These are phyloP conservation scores for Candida vartiovaarae DNA, from an alignment of 805 yeast genomes.

Conservation along the genomic window DNA sequence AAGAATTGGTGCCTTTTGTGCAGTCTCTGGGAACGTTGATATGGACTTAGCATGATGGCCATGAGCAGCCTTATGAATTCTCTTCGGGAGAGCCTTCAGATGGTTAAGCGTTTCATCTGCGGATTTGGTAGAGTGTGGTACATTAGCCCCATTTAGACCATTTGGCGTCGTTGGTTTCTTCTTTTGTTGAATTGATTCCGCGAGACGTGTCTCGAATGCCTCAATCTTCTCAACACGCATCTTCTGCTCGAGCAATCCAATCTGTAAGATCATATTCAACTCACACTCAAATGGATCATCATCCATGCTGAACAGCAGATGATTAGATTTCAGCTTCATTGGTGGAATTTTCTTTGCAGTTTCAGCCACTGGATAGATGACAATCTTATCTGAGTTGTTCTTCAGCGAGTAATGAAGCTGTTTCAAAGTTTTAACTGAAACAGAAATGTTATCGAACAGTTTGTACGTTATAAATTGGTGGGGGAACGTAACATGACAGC, in stretches of 20 bases:
- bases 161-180: constrained; percentile 6
- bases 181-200: constrained; percentile 11
- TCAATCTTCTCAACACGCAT: constrained; percentile 45
- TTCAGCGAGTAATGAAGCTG: constrained; percentile 50
- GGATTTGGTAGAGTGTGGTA: no score
- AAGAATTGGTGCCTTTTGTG: not conserved
- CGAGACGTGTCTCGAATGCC: constrained; percentile 31
- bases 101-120: constrained; percentile 4
- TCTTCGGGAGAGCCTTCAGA: constrained; percentile 3
- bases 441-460: constrained; percentile 72
- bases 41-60: constrained; percentile 4
- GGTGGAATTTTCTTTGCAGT: constrained; percentile 47
- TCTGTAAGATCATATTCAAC: constrained; percentile 53
- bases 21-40: constrained; percentile 3
- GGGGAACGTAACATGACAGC: constrained; percentile 55
- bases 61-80: not conserved
- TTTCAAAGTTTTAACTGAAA: constrained; percentile 56
- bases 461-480: constrained; percentile 67
- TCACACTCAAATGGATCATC: constrained; percentile 89
- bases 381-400: constrained; percentile 30
- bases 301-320: constrained; percentile 60
- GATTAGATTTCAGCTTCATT: constrained; percentile 46
- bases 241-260: constrained; percentile 62
- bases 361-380: constrained; percentile 32
- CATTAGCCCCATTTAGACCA: not conserved